Evolutionary conservation across 345 rosid species (phyloP).

Genomic region (Isatis tinctoria): DNA sequence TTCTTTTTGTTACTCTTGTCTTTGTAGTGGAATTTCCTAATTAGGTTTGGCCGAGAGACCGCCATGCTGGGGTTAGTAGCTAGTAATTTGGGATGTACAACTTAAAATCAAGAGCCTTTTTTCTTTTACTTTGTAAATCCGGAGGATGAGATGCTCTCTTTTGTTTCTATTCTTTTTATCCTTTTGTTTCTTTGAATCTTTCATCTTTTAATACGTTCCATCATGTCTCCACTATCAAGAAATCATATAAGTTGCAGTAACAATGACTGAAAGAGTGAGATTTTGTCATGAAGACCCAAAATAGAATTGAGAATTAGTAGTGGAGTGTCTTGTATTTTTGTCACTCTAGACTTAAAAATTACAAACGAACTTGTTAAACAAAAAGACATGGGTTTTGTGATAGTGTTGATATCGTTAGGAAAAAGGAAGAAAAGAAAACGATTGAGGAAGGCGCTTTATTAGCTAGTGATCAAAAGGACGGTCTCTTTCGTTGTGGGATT

Average conservation of each 20-base stretch:
- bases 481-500: constrained; percentile 7
- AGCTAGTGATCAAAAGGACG: background rate
- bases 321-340: background rate
- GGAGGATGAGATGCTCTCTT: constrained; percentile 27
- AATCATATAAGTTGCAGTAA: background rate
- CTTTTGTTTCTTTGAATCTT: background rate
- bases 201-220: background rate
- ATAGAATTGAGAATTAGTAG: background rate
- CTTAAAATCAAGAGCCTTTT: constrained; percentile 12
- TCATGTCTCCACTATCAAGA: background rate
- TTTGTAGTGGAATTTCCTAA: background rate
- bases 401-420: background rate
- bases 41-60: constrained; percentile 27
- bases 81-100: constrained; percentile 24
- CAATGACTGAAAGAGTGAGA: background rate
- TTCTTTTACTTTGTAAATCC: constrained; percentile 28
- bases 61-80: constrained; percentile 25
- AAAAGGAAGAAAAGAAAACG: background rate
- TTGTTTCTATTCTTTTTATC: constrained; percentile 12
- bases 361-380: background rate
- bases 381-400: background rate
- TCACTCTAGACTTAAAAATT: background rate
- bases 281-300: background rate
- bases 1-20: background rate
- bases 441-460: background rate